Evolutionary conservation across 148 eudicot genomes (phyloP).

Genomic region (Nyssa sinensis): DNA sequence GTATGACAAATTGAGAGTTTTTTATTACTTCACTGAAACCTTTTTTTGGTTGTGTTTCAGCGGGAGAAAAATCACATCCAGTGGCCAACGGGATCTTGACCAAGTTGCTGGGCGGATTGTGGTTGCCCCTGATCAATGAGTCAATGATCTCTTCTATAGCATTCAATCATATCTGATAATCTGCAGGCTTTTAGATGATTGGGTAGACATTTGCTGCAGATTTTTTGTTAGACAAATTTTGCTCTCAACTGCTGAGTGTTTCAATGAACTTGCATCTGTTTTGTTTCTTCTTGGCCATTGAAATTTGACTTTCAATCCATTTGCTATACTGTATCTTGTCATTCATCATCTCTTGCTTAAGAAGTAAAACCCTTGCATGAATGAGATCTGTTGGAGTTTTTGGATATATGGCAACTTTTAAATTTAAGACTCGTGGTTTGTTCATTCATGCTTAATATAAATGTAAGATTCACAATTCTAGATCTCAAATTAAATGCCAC

Average conservation of each 20-base stretch:
- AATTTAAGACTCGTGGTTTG: too few species aligned
- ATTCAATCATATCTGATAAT: not conserved
- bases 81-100: conserved; percentile 51
- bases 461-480: too few species aligned
- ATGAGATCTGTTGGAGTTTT: not conserved
- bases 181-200: not conserved
- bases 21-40: not conserved
- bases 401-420: not conserved
- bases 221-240: conserved; percentile 3
- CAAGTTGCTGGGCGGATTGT: conserved; percentile 56
- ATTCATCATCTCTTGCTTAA: not conserved
- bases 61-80: conserved; percentile 52
- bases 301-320: not conserved
- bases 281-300: not conserved
- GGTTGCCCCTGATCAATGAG: conserved; percentile 20
- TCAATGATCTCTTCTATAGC: not conserved
- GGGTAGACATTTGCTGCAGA: not conserved
- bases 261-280: not conserved
- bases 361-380: not conserved
- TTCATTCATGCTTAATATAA: too few species aligned
- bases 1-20: too few species aligned
- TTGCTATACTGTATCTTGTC: not conserved
- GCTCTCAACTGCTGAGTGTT: not conserved
- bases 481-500: too few species aligned
- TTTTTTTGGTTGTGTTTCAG: conserved; percentile 13